Evolutionary conservation across 2,329 filamentous ascomycete species (phyloP).

Genomic region (Trichoderma afroharzianum): DNA sequence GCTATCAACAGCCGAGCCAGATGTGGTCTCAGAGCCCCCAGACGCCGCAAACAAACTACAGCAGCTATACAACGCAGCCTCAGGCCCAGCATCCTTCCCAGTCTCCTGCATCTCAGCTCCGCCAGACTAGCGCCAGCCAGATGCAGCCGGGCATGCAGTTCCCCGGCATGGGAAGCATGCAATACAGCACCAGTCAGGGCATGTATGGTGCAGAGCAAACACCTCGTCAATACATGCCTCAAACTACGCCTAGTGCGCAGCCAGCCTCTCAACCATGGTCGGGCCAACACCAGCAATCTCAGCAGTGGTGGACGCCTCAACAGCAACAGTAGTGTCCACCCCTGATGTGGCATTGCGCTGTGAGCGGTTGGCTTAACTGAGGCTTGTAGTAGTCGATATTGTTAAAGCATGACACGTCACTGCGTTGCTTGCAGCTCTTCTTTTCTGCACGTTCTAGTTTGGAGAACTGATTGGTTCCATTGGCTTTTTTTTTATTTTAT

Average conservation of each 20-base stretch:
- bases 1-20: conserved; percentile 60
- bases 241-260: conserved; percentile 50
- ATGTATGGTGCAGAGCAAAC: conserved; percentile 62
- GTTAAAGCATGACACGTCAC: neutral
- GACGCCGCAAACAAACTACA: conserved; percentile 53
- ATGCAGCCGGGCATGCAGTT: conserved; percentile 60
- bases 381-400: neutral
- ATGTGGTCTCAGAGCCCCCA: conserved; percentile 68
- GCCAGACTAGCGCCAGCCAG: conserved; percentile 53
- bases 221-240: conserved; percentile 65
- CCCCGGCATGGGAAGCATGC: conserved; percentile 59
- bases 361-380: neutral
- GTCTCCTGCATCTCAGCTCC: conserved; percentile 57
- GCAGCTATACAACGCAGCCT: conserved; percentile 50
- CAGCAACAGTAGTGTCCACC: conserved; percentile 39
- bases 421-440: neutral
- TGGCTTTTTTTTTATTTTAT: neutral
- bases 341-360: neutral
- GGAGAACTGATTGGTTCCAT: conserved; percentile 15
- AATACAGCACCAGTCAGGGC: conserved; percentile 53
- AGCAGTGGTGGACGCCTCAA: conserved; percentile 54
- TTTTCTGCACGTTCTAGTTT: conserved; percentile 17
- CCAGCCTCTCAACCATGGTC: conserved; percentile 51
- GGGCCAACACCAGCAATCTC: conserved; percentile 60
- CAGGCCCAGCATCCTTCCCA: conserved; percentile 51